phyloP scores from a whole-genome alignment of 1,284 basidiomycete genomes.

The Amylostereum areolatum region DNA sequence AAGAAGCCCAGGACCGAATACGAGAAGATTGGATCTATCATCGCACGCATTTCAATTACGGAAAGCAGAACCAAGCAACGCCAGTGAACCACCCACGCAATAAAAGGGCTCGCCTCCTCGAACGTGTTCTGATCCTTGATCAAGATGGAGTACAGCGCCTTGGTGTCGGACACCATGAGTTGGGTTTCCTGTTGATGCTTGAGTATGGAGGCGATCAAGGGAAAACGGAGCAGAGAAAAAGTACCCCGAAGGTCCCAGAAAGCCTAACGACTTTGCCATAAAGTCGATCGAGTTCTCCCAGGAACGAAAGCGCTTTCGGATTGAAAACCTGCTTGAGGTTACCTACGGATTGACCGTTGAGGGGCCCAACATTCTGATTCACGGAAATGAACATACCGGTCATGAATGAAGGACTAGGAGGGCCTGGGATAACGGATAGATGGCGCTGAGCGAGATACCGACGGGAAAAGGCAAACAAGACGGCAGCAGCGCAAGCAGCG shows the following conservation, averaged over 20 bases:
- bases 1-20: slow-evolving; percentile 30
- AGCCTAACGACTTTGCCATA: not conserved
- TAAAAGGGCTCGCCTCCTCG: no score
- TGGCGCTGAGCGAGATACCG: no score
- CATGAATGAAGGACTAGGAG: not conserved
- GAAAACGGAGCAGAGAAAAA: not conserved
- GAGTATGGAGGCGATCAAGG: not conserved
- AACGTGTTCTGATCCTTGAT: slow-evolving; percentile 20
- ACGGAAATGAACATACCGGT: not conserved
- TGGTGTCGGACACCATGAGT: slow-evolving; percentile 21
- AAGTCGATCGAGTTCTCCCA: no score
- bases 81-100: no score
- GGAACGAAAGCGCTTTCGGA: not conserved
- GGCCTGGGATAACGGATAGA: not conserved
- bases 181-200: slow-evolving; percentile 12
- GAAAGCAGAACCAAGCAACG: no score
- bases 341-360: no score
- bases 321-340: not conserved
- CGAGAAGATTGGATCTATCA: not conserved
- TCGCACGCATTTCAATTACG: slow-evolving; percentile 36
- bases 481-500: no score
- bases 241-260: not conserved
- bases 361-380: no score
- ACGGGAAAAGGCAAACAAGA: no score
- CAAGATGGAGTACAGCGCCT: slow-evolving; percentile 18